Evolutionary conservation across 2,329 filamentous ascomycete genomes (phyloP).

Genomic region (Emericellopsis atlantica): DNA sequence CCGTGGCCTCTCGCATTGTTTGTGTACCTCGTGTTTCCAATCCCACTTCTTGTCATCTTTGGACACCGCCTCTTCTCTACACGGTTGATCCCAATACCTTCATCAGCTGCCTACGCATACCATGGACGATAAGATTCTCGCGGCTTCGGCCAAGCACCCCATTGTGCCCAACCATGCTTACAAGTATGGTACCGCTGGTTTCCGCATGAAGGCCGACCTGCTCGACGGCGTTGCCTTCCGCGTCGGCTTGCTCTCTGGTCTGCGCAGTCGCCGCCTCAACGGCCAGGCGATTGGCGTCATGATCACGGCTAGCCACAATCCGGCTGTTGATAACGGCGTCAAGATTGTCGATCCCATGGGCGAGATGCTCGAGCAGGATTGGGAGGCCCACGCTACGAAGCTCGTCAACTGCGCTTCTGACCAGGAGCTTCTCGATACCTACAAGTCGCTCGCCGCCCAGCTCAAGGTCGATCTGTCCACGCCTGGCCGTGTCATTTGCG

Average conservation of each 20-base stretch:
- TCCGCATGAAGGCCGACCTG: slow-evolving; percentile 61
- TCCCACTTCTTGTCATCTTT: background rate
- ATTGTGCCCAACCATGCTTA: slow-evolving; percentile 42
- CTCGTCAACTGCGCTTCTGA: slow-evolving; percentile 77
- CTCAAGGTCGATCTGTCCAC: slow-evolving; percentile 62
- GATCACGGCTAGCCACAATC: slow-evolving; percentile 92
- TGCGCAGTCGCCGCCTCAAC: slow-evolving; percentile 81
- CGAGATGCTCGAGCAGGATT: slow-evolving; percentile 93
- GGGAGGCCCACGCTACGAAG: slow-evolving; percentile 79
- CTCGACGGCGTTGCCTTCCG: slow-evolving; percentile 89
- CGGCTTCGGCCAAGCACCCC: slow-evolving; percentile 49
- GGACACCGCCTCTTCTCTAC: background rate
- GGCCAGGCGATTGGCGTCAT: slow-evolving; percentile 91
- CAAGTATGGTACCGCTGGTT: slow-evolving; percentile 56
- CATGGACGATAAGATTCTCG: slow-evolving; percentile 46
- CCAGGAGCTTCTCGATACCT: slow-evolving; percentile 62
- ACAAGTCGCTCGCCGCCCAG: slow-evolving; percentile 60
- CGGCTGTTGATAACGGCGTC: slow-evolving; percentile 78
- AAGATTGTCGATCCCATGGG: slow-evolving; percentile 97
- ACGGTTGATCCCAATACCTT: background rate
- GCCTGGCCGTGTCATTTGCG: slow-evolving; percentile 74
- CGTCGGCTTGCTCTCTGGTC: slow-evolving; percentile 76
- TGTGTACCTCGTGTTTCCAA: background rate
- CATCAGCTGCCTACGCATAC: slow-evolving; percentile 3
- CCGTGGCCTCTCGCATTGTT: background rate